These are phyloP conservation scores for Xylaria flabelliformis DNA, from an alignment of 495 filamentous ascomycete genomes.

Conservation along the genomic window DNA sequence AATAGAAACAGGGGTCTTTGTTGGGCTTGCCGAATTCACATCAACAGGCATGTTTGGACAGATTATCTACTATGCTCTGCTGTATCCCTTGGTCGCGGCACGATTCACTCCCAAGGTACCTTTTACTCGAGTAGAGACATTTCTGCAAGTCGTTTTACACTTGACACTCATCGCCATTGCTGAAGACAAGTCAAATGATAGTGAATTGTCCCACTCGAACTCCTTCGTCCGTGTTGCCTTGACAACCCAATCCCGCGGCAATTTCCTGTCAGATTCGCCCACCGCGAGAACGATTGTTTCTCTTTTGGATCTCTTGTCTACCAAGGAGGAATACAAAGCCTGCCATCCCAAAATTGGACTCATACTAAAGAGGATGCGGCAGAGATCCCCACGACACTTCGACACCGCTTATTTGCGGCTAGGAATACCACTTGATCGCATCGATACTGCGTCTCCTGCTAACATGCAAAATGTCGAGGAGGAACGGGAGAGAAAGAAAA, in stretches of 20 bases:
- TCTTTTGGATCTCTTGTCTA: slow-evolving; percentile 74
- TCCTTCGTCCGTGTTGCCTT: slow-evolving; percentile 78
- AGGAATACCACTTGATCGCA: slow-evolving; percentile 58
- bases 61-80: slow-evolving; percentile 84
- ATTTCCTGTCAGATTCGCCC: slow-evolving; percentile 55
- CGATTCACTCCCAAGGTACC: slow-evolving; percentile 73
- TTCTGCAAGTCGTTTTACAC: slow-evolving; percentile 89
- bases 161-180: slow-evolving; percentile 80
- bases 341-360: slow-evolving; percentile 85
- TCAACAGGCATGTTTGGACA: slow-evolving; percentile 85
- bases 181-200: slow-evolving; percentile 74
- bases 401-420: slow-evolving; percentile 61
- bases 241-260: slow-evolving; percentile 62
- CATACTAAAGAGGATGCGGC: slow-evolving; percentile 84
- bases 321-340: slow-evolving; percentile 73
- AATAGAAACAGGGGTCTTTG: slow-evolving; percentile 78
- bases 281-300: slow-evolving; percentile 72
- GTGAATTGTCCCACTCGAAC: slow-evolving; percentile 46
- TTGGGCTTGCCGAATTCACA: slow-evolving; percentile 77
- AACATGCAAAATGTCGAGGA: slow-evolving; percentile 63
- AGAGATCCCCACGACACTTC: slow-evolving; percentile 76
- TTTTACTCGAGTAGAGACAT: slow-evolving; percentile 82
- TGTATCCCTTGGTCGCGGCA: slow-evolving; percentile 72
- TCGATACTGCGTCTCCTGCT: slow-evolving; percentile 60
- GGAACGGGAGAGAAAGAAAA: slow-evolving; percentile 85